Percentiles rank a stretch among this genome's conserved stretches.
These are phyloP conservation scores for Gentiana macrophylla DNA, from an alignment of 257 asterid species.

Conservation along the genomic window DNA sequence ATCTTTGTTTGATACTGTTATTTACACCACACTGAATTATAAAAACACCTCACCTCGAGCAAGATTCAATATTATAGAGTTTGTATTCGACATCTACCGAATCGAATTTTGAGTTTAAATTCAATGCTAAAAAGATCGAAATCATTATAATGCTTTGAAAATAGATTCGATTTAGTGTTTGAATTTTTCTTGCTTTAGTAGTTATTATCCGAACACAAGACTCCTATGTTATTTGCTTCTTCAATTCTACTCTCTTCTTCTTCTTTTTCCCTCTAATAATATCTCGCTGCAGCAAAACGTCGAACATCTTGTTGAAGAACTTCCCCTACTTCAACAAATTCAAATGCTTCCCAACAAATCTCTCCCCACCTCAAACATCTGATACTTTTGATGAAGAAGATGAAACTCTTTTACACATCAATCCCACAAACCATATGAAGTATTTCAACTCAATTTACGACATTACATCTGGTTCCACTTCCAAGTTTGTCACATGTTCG, in stretches of 20 bases:
- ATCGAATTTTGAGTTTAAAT: too few species aligned
- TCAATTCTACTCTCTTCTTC: background rate
- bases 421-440: conserved; percentile 12
- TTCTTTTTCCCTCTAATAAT: background rate
- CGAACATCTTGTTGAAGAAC: conserved; percentile 43
- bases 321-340: conserved; percentile 57
- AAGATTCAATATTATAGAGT: too few species aligned
- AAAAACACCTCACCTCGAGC: too few species aligned
- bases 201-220: too few species aligned
- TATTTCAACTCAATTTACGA: conserved; percentile 50
- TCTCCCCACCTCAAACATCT: conserved; percentile 21
- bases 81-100: too few species aligned
- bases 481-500: conserved; percentile 35
- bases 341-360: conserved; percentile 50
- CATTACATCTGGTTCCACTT: conserved; percentile 27
- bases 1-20: too few species aligned
- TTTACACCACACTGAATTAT: too few species aligned
- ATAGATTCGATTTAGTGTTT: too few species aligned
- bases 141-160: too few species aligned
- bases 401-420: conserved; percentile 1
- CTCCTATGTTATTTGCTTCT: background rate
- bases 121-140: too few species aligned
- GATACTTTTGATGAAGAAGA: conserved; percentile 13
- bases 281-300: conserved; percentile 25
- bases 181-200: too few species aligned